A percentile compares a stretch with the other conserved stretches of the same genome.
Evolutionary conservation across 2,329 filamentous ascomycete species (phyloP).

Genomic region (Colletotrichum sp.): DNA sequence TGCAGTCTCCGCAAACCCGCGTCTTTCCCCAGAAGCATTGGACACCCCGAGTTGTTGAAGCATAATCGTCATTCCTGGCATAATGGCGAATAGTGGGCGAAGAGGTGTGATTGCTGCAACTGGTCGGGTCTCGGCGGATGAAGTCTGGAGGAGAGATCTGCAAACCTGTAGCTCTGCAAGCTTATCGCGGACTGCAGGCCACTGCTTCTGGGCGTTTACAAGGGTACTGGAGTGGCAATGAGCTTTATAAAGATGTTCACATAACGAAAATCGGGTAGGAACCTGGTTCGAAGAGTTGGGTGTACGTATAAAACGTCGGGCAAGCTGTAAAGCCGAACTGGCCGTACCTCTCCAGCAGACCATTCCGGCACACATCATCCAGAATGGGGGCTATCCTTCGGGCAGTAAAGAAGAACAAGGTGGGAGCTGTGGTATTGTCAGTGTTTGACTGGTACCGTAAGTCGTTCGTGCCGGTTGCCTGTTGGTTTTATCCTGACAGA

Average conservation of each 20-base stretch:
- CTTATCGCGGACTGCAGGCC: not conserved
- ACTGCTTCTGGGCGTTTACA: not conserved
- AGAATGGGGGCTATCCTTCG: slow-evolving; percentile 12
- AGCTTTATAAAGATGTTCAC: not conserved
- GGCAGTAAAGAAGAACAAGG: slow-evolving; percentile 24
- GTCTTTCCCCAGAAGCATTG: not conserved
- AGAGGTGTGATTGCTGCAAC: not conserved
- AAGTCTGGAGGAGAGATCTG: not conserved
- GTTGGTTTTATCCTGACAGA: not conserved
- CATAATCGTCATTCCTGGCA: slow-evolving; percentile 12
- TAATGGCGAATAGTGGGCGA: slow-evolving; percentile 14
- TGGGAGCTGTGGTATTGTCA: slow-evolving; percentile 26
- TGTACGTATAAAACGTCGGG: slow-evolving; percentile 3
- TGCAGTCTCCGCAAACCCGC: not conserved
- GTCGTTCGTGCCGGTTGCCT: not conserved
- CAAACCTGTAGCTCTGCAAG: not conserved
- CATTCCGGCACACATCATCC: too few species aligned
- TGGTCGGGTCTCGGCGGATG: slow-evolving; percentile 1
- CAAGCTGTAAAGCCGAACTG: not conserved
- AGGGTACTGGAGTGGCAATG: not conserved
- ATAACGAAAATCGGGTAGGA: not conserved
- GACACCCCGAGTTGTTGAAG: not conserved
- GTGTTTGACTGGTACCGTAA: slow-evolving; percentile 33
- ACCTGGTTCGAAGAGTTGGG: not conserved
- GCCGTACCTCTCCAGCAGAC: not conserved